A percentile compares a stretch with the other conserved stretches of the same genome.
These are phyloP conservation scores for Myriosclerotinia curreyana DNA, from an alignment of 2,329 filamentous ascomycete species.

Conservation along the genomic window DNA sequence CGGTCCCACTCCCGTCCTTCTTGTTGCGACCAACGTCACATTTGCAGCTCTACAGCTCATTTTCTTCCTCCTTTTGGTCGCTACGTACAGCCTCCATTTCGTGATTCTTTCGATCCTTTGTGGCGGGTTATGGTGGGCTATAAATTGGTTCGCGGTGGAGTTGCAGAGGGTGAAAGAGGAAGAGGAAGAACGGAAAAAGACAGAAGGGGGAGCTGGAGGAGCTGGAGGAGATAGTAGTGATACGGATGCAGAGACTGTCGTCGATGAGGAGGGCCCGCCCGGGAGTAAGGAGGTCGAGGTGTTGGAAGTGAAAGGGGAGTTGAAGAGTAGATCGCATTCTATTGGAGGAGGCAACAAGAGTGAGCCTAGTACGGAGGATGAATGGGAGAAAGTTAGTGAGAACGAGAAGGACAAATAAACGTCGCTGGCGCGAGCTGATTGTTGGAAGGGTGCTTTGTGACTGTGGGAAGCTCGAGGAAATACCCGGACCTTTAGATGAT, in stretches of 20 bases:
- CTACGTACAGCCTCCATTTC: constrained; percentile 88
- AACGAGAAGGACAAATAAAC: constrained; percentile 56
- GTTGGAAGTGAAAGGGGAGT: constrained; percentile 31
- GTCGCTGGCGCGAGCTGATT: not conserved
- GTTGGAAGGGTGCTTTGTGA: not conserved
- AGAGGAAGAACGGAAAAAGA: constrained; percentile 33
- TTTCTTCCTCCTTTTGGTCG: constrained; percentile 70
- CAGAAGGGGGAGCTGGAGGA: constrained; percentile 29
- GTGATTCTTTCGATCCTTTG: constrained; percentile 74
- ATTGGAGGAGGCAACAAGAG: constrained; percentile 47
- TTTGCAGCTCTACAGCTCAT: constrained; percentile 83
- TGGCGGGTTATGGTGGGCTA: constrained; percentile 82
- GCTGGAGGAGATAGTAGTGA: constrained; percentile 39
- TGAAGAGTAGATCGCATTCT: constrained; percentile 35
- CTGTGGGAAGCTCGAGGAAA: constrained; percentile 8
- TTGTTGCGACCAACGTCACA: constrained; percentile 84
- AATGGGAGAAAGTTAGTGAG: constrained; percentile 94
- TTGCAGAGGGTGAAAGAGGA: constrained; percentile 47
- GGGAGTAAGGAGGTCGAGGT: constrained; percentile 38
- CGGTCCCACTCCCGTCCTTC: constrained; percentile 81
- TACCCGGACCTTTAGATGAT: constrained; percentile 19
- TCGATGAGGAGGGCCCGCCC: constrained; percentile 39
- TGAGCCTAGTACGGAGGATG: constrained; percentile 81
- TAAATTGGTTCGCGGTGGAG: constrained; percentile 93
- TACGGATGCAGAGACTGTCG: constrained; percentile 52